Percentiles rank a stretch among this genome's conserved stretches.
Conservation (phyloP, 202 grass and related monocot species). For the Eragrostis tef region DNA sequence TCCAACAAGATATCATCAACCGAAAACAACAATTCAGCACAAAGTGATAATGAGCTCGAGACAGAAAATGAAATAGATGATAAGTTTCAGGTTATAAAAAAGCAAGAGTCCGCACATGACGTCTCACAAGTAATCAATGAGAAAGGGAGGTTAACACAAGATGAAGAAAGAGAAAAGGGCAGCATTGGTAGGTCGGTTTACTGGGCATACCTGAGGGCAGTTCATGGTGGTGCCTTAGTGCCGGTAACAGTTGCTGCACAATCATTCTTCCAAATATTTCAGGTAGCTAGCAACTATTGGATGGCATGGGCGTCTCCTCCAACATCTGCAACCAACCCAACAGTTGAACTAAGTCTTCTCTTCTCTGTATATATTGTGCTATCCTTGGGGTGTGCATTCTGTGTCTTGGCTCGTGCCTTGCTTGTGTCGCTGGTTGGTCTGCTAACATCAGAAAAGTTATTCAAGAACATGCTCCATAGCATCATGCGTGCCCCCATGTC, state of each 20-base stretch:
- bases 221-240: conserved; percentile 74
- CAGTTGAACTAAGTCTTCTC: conserved; percentile 65
- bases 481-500: conserved; percentile 87
- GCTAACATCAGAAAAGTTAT: conserved; percentile 77
- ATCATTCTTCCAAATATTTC: conserved; percentile 81
- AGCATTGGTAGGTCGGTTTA: conserved; percentile 86
- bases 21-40: conserved; percentile 25
- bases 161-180: conserved; percentile 94
- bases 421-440: conserved; percentile 69
- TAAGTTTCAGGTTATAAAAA: conserved; percentile 66
- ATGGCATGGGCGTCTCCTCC: conserved; percentile 91
- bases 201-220: conserved; percentile 80
- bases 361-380: conserved; percentile 74
- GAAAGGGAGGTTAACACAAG: conserved; percentile 85
- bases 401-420: conserved; percentile 60
- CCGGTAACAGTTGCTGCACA: conserved; percentile 75
- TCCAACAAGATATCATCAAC: conserved; percentile 65
- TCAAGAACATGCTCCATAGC: conserved; percentile 80
- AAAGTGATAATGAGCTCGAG: conserved; percentile 53
- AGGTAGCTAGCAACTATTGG: conserved; percentile 98
- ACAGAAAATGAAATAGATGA: conserved; percentile 49
- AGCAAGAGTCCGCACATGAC: conserved; percentile 83
- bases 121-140: conserved; percentile 63
- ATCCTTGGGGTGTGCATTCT: conserved; percentile 72
- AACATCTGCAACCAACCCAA: conserved; percentile 57